Evolutionary conservation across 2,329 filamentous ascomycete genomes (phyloP), one percentile per base, ranked within the genome.

Genomic region (Pestalotiopsis sp.): DNA sequence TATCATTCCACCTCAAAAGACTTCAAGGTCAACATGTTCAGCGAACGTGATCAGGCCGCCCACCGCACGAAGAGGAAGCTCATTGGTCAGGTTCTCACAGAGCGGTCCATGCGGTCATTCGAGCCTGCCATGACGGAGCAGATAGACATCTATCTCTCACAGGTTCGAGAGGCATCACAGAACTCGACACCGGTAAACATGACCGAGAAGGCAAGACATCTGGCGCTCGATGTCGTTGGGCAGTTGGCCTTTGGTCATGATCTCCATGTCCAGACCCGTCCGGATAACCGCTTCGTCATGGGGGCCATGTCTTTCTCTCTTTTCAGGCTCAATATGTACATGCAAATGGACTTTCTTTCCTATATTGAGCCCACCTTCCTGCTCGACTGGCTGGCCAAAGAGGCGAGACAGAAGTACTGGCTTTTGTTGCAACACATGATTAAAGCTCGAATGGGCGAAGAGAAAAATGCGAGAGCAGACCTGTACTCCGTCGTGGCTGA

Each of bases 191-290:
- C 67, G 2, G 68, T 74, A 5, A 69, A 74, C 39, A 71, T 74
- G 68, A 67, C 71, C 6, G 58, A 49, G n/a, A 59, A 63, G 11
- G 60, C 52, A 25, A 68, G 68, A 23, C 66, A 65, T 20, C 63
- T 73, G 23, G 66, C 67, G 9, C 67, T 71, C 55, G 73, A 74
- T 39, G 65, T 74, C 14, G 67, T 74, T 17, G 71, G 68, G 12
- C 60, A 67, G 3, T 67, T 74, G 2, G 72, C 73, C 36, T 73
- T 74, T 59, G 73, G 73, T 9, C 71, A 68, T 36, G 14, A 65
- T 25, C 62, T 71, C 55, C 70, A 70, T 3, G 69, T 67, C 2
- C 73, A 74, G 36, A 72, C 72, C 1, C 20, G 11, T 2, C 55
- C 55, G 67, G 70, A 31, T 64, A 67, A 41, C 41, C 45, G 27